Conservation (phyloP, 345 rosid species). For the Sisymbrium irio region DNA sequence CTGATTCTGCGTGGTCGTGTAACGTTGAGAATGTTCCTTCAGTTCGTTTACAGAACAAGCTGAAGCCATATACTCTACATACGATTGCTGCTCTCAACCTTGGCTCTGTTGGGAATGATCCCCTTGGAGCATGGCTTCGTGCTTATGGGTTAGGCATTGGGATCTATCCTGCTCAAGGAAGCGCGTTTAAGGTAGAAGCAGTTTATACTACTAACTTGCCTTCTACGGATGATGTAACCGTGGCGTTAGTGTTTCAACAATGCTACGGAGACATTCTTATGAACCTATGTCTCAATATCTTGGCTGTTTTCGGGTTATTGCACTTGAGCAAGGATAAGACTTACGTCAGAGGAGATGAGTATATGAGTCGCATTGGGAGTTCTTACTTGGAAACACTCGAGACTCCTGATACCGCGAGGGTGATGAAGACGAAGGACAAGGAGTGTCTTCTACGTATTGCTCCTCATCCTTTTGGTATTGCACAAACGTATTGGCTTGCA, state of each 20-base stretch:
- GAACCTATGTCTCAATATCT: neutral
- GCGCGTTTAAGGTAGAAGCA: too few species aligned
- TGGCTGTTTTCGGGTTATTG: neutral
- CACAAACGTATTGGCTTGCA: neutral
- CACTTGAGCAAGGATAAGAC: conserved; percentile 17
- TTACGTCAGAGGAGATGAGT: neutral
- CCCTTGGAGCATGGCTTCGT: too few species aligned
- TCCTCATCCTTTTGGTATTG: conserved; percentile 20
- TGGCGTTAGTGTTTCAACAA: neutral
- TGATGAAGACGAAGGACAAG: neutral
- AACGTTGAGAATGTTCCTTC: too few species aligned
- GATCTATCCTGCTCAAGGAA: too few species aligned
- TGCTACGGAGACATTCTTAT: neutral
- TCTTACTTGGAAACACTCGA: conserved; percentile 7
- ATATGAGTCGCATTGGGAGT: neutral
- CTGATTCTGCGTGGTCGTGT: too few species aligned
- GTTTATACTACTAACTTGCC: neutral
- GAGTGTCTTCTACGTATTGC: conserved; percentile 15
- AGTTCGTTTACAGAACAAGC: too few species aligned
- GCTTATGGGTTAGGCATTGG: too few species aligned
- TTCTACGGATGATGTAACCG: neutral
- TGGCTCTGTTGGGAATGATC: too few species aligned
- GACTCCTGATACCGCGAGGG: neutral
- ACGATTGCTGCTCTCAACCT: too few species aligned
- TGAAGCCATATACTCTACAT: too few species aligned